These are phyloP conservation scores for Floccularia luteovirens DNA, from an alignment of 768 basidiomycete species.

Conservation along the genomic window DNA sequence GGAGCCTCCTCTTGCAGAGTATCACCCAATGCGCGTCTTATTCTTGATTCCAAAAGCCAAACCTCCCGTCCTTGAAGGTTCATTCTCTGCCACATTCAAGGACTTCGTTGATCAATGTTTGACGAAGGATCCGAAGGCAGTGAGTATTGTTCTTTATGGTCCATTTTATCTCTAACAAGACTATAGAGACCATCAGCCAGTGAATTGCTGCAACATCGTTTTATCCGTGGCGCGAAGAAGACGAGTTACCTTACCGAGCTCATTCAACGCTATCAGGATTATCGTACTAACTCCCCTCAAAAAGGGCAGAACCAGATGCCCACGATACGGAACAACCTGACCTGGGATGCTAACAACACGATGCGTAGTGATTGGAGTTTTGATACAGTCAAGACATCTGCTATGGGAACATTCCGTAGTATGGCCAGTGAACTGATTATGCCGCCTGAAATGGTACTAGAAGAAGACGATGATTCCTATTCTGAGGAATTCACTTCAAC, in stretches of 20 bases:
- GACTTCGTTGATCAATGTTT: slow-evolving; percentile 88
- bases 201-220: slow-evolving; percentile 90
- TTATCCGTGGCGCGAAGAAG: slow-evolving; percentile 79
- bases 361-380: slow-evolving; percentile 95
- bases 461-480: slow-evolving; percentile 42
- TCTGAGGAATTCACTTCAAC: slow-evolving; percentile 23
- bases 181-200: slow-evolving; percentile 80
- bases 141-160: slow-evolving; percentile 25
- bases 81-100: slow-evolving; percentile 82
- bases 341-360: slow-evolving; percentile 70
- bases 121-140: slow-evolving; percentile 83
- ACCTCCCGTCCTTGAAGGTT: slow-evolving; percentile 82
- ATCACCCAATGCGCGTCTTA: slow-evolving; percentile 97
- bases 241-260: slow-evolving; percentile 82
- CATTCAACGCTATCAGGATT: slow-evolving; percentile 82
- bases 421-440: slow-evolving; percentile 59
- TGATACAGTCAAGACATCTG: slow-evolving; percentile 69
- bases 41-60: slow-evolving; percentile 98
- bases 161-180: slow-evolving; percentile 5
- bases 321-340: slow-evolving; percentile 46
- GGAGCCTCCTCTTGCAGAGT: slow-evolving; percentile 92
- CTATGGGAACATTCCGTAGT: slow-evolving; percentile 73
- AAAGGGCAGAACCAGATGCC: slow-evolving; percentile 52
- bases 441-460: slow-evolving; percentile 49
- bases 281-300: slow-evolving; percentile 51